phyloP scores from a whole-genome alignment of 2,329 filamentous ascomycete genomes.

The Monosporascus ibericus region DNA sequence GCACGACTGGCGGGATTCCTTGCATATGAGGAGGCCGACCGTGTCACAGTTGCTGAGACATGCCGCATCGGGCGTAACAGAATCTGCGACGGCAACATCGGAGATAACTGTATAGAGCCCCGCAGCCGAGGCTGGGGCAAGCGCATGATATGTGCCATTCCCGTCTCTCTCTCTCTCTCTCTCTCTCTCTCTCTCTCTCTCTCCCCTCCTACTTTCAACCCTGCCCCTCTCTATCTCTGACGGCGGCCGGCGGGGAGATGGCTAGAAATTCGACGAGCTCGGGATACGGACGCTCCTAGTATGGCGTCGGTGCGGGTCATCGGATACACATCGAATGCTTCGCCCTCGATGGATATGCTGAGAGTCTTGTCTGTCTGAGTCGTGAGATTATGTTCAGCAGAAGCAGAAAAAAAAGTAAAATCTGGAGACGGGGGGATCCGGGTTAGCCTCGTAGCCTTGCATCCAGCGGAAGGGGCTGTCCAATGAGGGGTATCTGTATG shows the following conservation, averaged over 20 bases:
- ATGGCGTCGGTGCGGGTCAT: too few relatives aligned
- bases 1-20: constrained; percentile 1
- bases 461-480: background rate
- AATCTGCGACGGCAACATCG: background rate
- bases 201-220: background rate
- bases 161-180: background rate
- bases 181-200: background rate
- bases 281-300: too few relatives aligned
- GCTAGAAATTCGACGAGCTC: background rate
- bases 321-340: too few relatives aligned
- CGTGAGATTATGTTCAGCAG: background rate
- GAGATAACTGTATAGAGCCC: background rate
- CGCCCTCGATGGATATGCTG: too few relatives aligned
- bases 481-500: background rate
- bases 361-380: background rate
- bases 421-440: background rate
- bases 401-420: background rate
- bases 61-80: constrained; percentile 5
- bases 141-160: constrained; percentile 13
- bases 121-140: constrained; percentile 12
- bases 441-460: background rate
- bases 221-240: background rate
- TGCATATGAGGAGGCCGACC: background rate
- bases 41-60: constrained; percentile 8
- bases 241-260: background rate